phyloP scores from a whole-genome alignment of 2,329 filamentous ascomycete genomes.

The Penicillium frequentans region DNA sequence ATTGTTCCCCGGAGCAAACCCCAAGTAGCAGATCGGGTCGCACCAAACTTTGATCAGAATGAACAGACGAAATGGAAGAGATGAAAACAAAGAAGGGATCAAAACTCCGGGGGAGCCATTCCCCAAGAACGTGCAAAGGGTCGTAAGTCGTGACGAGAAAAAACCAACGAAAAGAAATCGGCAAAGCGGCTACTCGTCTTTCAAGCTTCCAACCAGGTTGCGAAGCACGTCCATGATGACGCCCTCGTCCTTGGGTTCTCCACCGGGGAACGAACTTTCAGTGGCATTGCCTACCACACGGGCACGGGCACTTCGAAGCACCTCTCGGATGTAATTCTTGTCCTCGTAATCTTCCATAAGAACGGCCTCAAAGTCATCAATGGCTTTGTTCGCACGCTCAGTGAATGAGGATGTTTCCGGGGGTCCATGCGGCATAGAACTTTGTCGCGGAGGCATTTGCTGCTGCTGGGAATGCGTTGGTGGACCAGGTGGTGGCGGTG shows the following conservation, averaged over 20 bases:
- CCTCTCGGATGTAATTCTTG: conserved; percentile 47
- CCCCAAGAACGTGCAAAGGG: conserved; percentile 4
- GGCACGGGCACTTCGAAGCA: conserved; percentile 44
- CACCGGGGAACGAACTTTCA: conserved; percentile 44
- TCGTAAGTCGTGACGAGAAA: conserved; percentile 6
- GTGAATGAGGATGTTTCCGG: conserved; percentile 38
- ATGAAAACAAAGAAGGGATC: background rate
- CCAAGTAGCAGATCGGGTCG: conserved; percentile 2
- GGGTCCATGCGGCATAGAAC: conserved; percentile 21
- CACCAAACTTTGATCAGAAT: conserved; percentile 1
- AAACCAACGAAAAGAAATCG: background rate
- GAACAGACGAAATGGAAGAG: conserved; percentile 1
- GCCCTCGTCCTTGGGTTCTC: conserved; percentile 45
- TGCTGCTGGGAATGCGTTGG: conserved; percentile 10
- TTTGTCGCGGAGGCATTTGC: conserved; percentile 21
- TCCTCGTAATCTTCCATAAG: conserved; percentile 48
- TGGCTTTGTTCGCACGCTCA: conserved; percentile 44
- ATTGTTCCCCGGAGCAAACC: background rate
- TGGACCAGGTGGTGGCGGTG: conserved; percentile 16
- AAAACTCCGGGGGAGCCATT: conserved; percentile 4
- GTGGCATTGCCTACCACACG: conserved; percentile 40
- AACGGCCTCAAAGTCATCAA: conserved; percentile 46
- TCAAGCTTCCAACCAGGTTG: conserved; percentile 41
- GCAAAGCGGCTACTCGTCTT: conserved; percentile 27
- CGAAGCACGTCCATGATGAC: conserved; percentile 43